Percentiles rank a stretch among this genome's conserved stretches.
phyloP scores from a whole-genome alignment of 768 basidiomycete species.

The Suillus subluteus region DNA sequence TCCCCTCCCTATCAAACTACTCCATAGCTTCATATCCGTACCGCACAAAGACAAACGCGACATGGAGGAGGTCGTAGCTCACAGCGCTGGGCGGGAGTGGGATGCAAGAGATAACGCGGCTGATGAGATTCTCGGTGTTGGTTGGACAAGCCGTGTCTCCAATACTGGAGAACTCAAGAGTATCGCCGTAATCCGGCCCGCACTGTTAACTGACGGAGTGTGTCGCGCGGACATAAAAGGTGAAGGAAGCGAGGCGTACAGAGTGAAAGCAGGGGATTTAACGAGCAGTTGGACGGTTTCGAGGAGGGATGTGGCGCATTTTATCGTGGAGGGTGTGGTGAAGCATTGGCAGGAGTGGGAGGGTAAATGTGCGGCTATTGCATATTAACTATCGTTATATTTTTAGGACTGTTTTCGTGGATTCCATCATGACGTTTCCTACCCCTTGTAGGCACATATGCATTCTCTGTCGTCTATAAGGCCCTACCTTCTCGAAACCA shows the following conservation, averaged over 20 bases:
- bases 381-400: slow-evolving; percentile 39
- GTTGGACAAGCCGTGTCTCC: slow-evolving; percentile 49
- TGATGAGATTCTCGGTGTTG: slow-evolving; percentile 44
- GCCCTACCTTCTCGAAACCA: not conserved
- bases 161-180: slow-evolving; percentile 45
- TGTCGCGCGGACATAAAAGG: slow-evolving; percentile 39
- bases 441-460: not conserved
- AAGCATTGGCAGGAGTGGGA: slow-evolving; percentile 56
- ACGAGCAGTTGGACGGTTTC: slow-evolving; percentile 53
- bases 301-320: slow-evolving; percentile 67
- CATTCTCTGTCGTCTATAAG: too few species aligned
- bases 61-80: slow-evolving; percentile 51
- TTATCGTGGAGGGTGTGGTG: slow-evolving; percentile 52
- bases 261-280: slow-evolving; percentile 46
- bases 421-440: not conserved
- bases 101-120: slow-evolving; percentile 45
- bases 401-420: too few species aligned
- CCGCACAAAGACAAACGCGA: slow-evolving; percentile 69
- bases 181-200: slow-evolving; percentile 55
- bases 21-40: slow-evolving; percentile 50
- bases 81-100: slow-evolving; percentile 58
- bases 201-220: slow-evolving; percentile 60
- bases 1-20: slow-evolving; percentile 49
- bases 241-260: slow-evolving; percentile 36
- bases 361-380: slow-evolving; percentile 52